Base-by-base conservation (phyloP, 176 grass and related monocot genomes). In the Echinochloa phyllopogon region DNA sequence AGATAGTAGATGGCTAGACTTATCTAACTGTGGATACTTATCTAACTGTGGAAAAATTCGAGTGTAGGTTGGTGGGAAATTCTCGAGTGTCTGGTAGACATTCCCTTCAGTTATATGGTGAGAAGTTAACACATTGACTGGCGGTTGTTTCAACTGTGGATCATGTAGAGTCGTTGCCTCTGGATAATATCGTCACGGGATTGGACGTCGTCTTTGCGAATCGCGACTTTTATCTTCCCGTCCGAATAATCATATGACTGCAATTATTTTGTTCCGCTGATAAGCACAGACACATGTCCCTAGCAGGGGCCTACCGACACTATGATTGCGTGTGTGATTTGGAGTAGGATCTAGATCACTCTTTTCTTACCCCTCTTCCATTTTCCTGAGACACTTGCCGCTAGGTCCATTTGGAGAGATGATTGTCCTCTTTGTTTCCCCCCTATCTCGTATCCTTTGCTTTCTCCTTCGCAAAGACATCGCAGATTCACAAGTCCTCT, bases 251-350 rank as follows among this genome's bases (percentile, higher is more conserved):
- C 44, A 33, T 15, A 43, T 23, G 44, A 6, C 16, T 24, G 36
- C 47, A 65, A 68, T 27, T 29, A 48, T 27, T 81, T 39, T 27
- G 8, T 14, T 48, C 6, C 0, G 8, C 21, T 29, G 72, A 62
- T 51, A 49, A 83, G 80, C 80, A 78, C 56, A 47, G 44, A 65
- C 52, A 29, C 67, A 50, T 68, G 6, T 75, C 29, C 40, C 64
- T 27, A 41, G 60, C 58, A n/a, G 2, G 82, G 75, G 49, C 82
- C 75, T 85, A 85, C 50, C 16, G 6, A 50, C 40, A 51, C 75
- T 12, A 84, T 73, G 75, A 74, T 84, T 75, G 76, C 65, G 48
- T 41, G 23, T 45, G 56, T 84, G 75, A 74, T 47, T 15, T 57
- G 66, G 59, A 80, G 75, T 47, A 50, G 49, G 76, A 69, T 75